Evolutionary conservation across 768 basidiomycete genomes (phyloP).

Genomic region (Rhodotorula kratochvilovae): DNA sequence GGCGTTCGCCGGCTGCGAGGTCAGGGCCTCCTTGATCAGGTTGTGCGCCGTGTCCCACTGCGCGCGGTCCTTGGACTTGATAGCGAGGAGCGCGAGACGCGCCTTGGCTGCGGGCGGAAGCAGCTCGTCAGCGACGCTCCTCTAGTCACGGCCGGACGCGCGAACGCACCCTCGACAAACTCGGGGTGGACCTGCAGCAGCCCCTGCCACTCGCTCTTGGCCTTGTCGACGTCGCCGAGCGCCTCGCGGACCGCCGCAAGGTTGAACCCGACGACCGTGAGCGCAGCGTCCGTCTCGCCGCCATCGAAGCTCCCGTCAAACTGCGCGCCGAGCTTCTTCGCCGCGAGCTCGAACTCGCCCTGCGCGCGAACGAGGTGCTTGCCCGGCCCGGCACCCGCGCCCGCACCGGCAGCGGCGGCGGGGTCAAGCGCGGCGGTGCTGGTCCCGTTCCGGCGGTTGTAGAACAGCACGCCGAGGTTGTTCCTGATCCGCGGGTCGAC

Average conservation of each 20-base stretch:
- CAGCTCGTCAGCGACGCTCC: neutral
- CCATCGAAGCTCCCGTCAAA: conserved; percentile 49
- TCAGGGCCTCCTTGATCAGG: conserved; percentile 79
- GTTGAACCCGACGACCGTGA: conserved; percentile 83
- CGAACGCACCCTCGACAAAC: conserved; percentile 79
- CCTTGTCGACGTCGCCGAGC: conserved; percentile 63
- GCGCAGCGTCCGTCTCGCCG: conserved; percentile 57
- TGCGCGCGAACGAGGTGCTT: conserved; percentile 54
- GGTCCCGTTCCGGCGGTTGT: conserved; percentile 15
- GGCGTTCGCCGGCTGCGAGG: conserved; percentile 68
- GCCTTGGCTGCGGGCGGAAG: conserved; percentile 68
- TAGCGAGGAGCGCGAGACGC: conserved; percentile 76
- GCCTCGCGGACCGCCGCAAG: conserved; percentile 89
- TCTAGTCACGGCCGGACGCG: too few relatives aligned
- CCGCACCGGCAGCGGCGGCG: too few relatives aligned
- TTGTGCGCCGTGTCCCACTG: conserved; percentile 71
- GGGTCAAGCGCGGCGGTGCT: neutral
- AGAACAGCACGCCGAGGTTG: conserved; percentile 44
- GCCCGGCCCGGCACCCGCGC: too few relatives aligned
- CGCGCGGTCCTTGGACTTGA: conserved; percentile 55
- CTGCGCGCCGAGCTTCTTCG: conserved; percentile 53
- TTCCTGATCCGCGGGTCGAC: conserved; percentile 40
- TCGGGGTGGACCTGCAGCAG: conserved; percentile 84
- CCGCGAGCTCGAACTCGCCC: conserved; percentile 66
- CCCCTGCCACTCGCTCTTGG: conserved; percentile 75